Evolutionary conservation across 495 filamentous ascomycete genomes (phyloP), one percentile per base, ranked within the genome.

Genomic region (Talaromyces ruber): DNA sequence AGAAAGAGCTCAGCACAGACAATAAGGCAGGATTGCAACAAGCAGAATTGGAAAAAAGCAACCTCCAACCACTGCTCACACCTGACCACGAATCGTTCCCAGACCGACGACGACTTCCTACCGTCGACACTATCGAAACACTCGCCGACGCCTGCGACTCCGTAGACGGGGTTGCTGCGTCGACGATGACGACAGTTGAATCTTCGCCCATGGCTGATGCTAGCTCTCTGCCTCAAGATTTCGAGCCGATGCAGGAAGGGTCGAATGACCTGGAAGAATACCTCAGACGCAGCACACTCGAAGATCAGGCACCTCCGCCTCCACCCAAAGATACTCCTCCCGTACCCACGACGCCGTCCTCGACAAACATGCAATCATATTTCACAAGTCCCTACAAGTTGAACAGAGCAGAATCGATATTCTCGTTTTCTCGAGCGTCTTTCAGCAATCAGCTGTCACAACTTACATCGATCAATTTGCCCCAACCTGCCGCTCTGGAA

Each of bases 381-480:
- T 85, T 85, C 68, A 54, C 51, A 0, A 80, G 80, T 39, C 78
- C 72, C 18, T 66, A 61, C 59, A 76, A 68, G n/a, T 68, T 71
- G 32, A 75, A 79, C 21, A 81, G 91, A n/a, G 77, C 90, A 4
- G 85, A 87, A 18, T 95, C 92, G 4, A 87, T 95, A 26, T 96
- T 91, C 71, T 94, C 93, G 0, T 82, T 98, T 63, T 94, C 91
- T 5, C 86, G 92, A 32, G 87, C 86, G 43, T 94, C 92, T 0
- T 96, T 98, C 68, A 88, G 90, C 25, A 92, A 90, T 64, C 94
- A 98, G 71, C 83, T 97, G 25, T 88, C 89, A 18, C 89, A 93
- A 65, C 78, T 96, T 30, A 95, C 91, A 1, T 91, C 91, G 43
- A 84, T 97, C 45, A 82, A 88, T 61, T 82, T 97, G 0, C 94